phyloP scores from a whole-genome alignment of 345 rosid species.

The Streptanthus diversifolius region DNA sequence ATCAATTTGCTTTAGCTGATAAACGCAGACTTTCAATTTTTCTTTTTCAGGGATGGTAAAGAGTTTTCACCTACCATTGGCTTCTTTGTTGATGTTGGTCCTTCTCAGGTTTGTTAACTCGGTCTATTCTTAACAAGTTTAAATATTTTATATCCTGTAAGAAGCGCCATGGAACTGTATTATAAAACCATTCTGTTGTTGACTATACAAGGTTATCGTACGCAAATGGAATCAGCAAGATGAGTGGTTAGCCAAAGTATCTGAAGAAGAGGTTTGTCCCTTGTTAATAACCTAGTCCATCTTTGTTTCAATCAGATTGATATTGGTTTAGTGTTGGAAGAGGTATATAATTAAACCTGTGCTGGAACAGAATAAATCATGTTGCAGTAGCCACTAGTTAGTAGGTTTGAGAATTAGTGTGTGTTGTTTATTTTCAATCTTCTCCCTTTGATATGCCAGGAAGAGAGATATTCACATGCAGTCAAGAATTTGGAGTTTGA shows the following conservation, averaged over 20 bases:
- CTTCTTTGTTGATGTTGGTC: constrained; percentile 59
- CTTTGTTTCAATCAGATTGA: neutral
- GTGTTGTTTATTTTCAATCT: neutral
- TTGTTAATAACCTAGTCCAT: neutral
- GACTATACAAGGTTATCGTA: constrained; percentile 60
- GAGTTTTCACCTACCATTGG: constrained; percentile 83
- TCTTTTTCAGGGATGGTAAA: constrained; percentile 60
- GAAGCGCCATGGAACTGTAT: neutral
- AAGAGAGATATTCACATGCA: constrained; percentile 66
- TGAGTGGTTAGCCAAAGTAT: constrained; percentile 53
- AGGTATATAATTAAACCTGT: neutral
- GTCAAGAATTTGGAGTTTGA: constrained; percentile 75
- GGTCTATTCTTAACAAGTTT: neutral
- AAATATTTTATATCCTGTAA: neutral
- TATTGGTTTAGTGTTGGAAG: neutral
- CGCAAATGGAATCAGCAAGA: constrained; percentile 74
- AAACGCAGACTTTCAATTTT: constrained; percentile 13
- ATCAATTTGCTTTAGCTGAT: too few relatives aligned
- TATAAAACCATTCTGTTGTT: neutral
- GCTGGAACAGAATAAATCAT: neutral
- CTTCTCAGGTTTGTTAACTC: constrained; percentile 53
- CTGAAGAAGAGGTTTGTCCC: constrained; percentile 77
- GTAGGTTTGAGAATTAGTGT: neutral
- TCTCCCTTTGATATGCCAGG: constrained; percentile 37
- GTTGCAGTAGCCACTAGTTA: neutral